Evolutionary conservation across 768 basidiomycete genomes (phyloP), one percentile per base, ranked within the genome.

Genomic region (Mycena filopes): DNA sequence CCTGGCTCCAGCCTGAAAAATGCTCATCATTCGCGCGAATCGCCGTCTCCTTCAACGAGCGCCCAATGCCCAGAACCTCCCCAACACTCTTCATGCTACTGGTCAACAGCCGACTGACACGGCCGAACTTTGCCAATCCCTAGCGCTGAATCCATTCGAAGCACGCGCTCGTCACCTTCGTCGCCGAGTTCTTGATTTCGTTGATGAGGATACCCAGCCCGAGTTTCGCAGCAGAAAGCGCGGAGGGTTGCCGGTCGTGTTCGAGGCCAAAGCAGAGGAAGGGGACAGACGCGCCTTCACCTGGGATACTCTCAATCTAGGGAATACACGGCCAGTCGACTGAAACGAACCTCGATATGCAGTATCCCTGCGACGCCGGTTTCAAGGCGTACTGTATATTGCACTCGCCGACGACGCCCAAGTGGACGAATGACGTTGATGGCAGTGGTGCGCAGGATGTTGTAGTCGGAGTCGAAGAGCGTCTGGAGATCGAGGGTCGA

Each of bases 91-190:
- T 99, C 97, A 99, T 99, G 79, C 93, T 95, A 70, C 92, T 94
- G 78, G 94, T 95, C 51, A 99, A 82, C 42, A 93, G 83, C 63
- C 92, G 87, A 76, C 94, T 96, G 73, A 99, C 97, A 49, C 97
- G 89, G 72, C 73, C 95, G 82, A 99, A 99, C 85, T 99, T 99
- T 80, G 96, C 96, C 74, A 99, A 82, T 79, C 99, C 98, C 97
- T 98, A 99, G 68, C 97, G 92, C 60, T 98, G 97, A 72, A 99
- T 98, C 83, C 99, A 97, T 80, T 99, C 97, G 77, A 99, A 99
- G 82, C 97, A 99, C 3, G 98, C 97, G 36, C 90, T 91, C 4
- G 97, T 99, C 59, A 94, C 91, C 77, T 96, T 97, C 55, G 97
- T 99, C 59, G 99, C 97, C 21, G 92, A 91, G 81, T 99, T 99